Evolutionary conservation across 495 filamentous ascomycete genomes (phyloP).

Genomic region (Aspergillus sparsus): DNA sequence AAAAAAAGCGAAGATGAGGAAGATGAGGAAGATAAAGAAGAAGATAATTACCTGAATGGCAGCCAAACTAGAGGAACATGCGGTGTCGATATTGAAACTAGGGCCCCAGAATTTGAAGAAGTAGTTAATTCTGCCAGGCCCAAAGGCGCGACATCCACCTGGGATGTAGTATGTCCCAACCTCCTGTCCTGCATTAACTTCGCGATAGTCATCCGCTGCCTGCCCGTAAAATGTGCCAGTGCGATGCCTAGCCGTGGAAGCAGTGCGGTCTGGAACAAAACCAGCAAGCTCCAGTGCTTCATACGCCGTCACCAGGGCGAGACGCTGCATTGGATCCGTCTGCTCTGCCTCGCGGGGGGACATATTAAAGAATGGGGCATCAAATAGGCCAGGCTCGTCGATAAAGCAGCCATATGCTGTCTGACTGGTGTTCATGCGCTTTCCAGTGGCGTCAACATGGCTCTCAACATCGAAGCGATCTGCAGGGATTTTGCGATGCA

Average conservation of each 20-base stretch:
- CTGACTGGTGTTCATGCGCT: conserved; percentile 33
- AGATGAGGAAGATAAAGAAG: background rate
- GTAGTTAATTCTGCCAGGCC: conserved; percentile 55
- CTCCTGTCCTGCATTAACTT: conserved; percentile 70
- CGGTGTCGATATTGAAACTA: conserved; percentile 72
- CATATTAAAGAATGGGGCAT: conserved; percentile 41
- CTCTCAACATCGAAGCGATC: conserved; percentile 40
- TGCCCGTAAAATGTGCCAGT: conserved; percentile 80
- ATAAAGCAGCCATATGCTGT: conserved; percentile 43
- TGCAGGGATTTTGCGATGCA: conserved; percentile 22
- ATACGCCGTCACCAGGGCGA: conserved; percentile 38
- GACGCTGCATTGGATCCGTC: conserved; percentile 36
- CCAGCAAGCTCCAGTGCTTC: conserved; percentile 42
- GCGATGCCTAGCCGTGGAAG: conserved; percentile 44
- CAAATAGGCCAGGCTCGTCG: conserved; percentile 37
- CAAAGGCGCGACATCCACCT: conserved; percentile 70
- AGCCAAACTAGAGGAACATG: conserved; percentile 73
- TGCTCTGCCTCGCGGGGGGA: conserved; percentile 28
- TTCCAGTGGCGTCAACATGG: conserved; percentile 46
- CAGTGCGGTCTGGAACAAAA: conserved; percentile 23
- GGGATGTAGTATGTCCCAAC: conserved; percentile 80
- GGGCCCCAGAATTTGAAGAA: conserved; percentile 71
- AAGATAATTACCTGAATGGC: conserved; percentile 53
- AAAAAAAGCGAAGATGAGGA: too few relatives aligned
- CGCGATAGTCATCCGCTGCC: conserved; percentile 75